Base-by-base conservation (phyloP, 192 early-diverging fungal genomes). In the Glomus cerebriforme region DNA sequence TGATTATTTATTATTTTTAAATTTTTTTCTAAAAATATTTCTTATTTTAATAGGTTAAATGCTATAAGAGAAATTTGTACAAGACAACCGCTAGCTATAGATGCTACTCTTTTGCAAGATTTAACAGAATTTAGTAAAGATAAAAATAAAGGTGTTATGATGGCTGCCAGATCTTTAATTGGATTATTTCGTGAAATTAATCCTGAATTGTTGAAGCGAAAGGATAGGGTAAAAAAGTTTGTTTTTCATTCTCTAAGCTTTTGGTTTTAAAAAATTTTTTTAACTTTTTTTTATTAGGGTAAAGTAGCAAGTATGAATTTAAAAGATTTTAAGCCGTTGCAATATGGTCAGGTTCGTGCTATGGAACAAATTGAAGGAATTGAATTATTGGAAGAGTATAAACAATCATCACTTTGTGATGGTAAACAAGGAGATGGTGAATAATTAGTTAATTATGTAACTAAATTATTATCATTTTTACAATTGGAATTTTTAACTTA, bases 171-270 rank as follows among this genome's bases (percentile, higher is more conserved):
- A 65, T 92, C 96, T 6, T 84, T 99, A 81, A 91, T 99, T 72
- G 86, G 88, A 31, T 88, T 99, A n/a, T 99, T 92, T 90, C 86
- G 98, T 29, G 96, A 99, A 77, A 83, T 97, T 74, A 99, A 99
- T 85, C 98, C 98, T 7, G 92, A 95, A 85, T 82, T 99, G 88
- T 88, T 99, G 26, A 87, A 90, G 64, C 93, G 94, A 81, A 96
- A 95, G 82, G 96, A 99, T 78, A 88, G 98, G 60, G 76, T 78
- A 78, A 67, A 68, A 54, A 15, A 54, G 49, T 27, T 29, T 64
- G 5, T 13, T 64, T 64, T 15, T 64, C 12, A 15, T 64, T 13
- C 10, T 29, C 27, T 64, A 1, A 15, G 3, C 13, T 5, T 15
- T 64, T 64, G 2, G 4, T 0, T 15, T 64, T 26, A 27, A 34